These are phyloP conservation scores for Logfia minima DNA, from an alignment of 129 eudicot species.

Conservation along the genomic window DNA sequence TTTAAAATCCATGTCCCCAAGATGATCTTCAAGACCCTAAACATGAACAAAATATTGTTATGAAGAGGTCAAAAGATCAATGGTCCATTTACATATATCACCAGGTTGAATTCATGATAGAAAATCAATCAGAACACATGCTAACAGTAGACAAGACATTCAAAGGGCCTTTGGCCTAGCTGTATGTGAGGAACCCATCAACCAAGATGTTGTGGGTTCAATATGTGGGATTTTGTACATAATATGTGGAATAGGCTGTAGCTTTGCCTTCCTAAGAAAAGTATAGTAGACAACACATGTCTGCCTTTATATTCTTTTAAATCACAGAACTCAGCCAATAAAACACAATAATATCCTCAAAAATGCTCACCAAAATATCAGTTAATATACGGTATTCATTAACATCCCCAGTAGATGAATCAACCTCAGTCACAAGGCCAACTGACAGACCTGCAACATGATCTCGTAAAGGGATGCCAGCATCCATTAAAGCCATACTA, in stretches of 20 bases:
- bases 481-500: constrained; percentile 96
- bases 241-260: no score
- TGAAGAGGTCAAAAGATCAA: background rate
- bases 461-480: constrained; percentile 84
- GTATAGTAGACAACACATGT: background rate
- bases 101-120: background rate
- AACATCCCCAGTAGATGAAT: constrained; percentile 70
- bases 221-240: no score
- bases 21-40: constrained; percentile 97
- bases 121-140: background rate
- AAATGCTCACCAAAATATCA: constrained; percentile 76
- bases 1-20: constrained; percentile 99
- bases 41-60: constrained; percentile 13
- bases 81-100: background rate
- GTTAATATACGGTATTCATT: constrained; percentile 74
- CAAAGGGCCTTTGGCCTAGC: no score
- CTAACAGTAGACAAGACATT: background rate
- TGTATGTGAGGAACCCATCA: no score
- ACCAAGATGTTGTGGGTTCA: no score
- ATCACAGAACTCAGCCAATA: background rate
- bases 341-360: background rate
- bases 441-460: constrained; percentile 97
- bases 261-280: no score
- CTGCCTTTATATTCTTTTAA: background rate
- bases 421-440: constrained; percentile 85